A percentile compares a stretch with the other conserved stretches of the same genome.
Conservation (phyloP, 306 rosid species). For the Aeschynomene evenia region DNA sequence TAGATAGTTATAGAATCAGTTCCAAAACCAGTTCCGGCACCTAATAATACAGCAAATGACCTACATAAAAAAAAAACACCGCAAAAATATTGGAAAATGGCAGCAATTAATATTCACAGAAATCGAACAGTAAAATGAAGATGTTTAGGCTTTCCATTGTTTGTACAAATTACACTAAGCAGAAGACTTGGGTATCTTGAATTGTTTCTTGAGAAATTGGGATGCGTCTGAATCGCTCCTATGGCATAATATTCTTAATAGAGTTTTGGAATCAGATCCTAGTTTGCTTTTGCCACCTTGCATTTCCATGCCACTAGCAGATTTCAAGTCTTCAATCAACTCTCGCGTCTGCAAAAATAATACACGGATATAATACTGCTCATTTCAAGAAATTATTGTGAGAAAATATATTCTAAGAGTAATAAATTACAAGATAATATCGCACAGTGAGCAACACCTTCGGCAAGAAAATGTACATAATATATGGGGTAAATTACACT, state of each 20-base stretch:
- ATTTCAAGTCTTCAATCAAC: constrained; percentile 85
- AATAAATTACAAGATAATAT: constrained; percentile 1
- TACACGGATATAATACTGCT: neutral
- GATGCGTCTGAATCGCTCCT: constrained; percentile 89
- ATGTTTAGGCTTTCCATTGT: constrained; percentile 24
- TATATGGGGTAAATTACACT: too few species aligned
- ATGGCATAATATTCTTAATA: constrained; percentile 81
- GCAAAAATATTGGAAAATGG: neutral
- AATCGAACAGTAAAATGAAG: constrained; percentile 27
- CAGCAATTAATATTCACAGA: constrained; percentile 41
- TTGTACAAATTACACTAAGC: constrained; percentile 44
- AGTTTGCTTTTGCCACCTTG: constrained; percentile 75
- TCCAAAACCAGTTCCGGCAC: neutral
- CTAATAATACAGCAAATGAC: constrained; percentile 29
- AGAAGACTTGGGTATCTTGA: constrained; percentile 79
- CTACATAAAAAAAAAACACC: constrained; percentile 16
- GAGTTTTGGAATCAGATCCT: constrained; percentile 88
- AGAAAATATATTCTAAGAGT: constrained; percentile 2
- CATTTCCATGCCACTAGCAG: constrained; percentile 57
- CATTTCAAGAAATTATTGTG: constrained; percentile 1
- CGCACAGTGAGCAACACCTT: neutral
- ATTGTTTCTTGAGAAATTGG: constrained; percentile 91
- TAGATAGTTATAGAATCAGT: neutral
- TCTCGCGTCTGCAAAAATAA: constrained; percentile 76
- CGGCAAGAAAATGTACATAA: neutral